A percentile compares a stretch with the other conserved stretches of the same genome.
Evolutionary conservation across 495 filamentous ascomycete genomes (phyloP).

Genomic region (Tuber indicum): DNA sequence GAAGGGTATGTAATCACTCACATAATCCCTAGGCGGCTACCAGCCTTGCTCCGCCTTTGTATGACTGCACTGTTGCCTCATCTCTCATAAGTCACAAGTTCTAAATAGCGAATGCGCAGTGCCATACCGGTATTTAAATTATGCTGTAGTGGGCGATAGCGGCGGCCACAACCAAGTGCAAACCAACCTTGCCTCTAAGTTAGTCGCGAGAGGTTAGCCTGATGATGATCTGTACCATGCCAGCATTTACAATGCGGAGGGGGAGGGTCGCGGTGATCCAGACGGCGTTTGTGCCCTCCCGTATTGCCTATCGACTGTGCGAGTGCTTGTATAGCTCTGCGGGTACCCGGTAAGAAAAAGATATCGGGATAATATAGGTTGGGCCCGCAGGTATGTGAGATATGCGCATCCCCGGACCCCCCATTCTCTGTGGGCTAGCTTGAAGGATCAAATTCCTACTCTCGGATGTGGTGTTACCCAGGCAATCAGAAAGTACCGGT

Average conservation of each 20-base stretch:
- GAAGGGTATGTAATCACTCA: background rate
- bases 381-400: background rate
- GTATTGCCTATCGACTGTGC: background rate
- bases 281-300: background rate
- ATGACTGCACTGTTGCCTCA: background rate
- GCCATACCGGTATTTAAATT: background rate
- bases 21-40: background rate
- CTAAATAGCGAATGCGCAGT: background rate
- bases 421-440: background rate
- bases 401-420: background rate
- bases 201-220: background rate
- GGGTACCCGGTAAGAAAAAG: background rate
- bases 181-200: background rate
- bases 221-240: background rate
- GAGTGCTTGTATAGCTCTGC: background rate
- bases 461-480: background rate
- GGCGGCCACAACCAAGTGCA: background rate
- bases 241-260: background rate
- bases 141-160: too few relatives aligned
- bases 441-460: background rate
- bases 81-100: background rate
- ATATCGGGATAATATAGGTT: background rate
- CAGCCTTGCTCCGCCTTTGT: background rate
- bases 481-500: background rate
- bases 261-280: background rate